These are phyloP conservation scores for Cucurbitaria berberidis DNA, from an alignment of 2,329 filamentous ascomycete species.

Conservation along the genomic window DNA sequence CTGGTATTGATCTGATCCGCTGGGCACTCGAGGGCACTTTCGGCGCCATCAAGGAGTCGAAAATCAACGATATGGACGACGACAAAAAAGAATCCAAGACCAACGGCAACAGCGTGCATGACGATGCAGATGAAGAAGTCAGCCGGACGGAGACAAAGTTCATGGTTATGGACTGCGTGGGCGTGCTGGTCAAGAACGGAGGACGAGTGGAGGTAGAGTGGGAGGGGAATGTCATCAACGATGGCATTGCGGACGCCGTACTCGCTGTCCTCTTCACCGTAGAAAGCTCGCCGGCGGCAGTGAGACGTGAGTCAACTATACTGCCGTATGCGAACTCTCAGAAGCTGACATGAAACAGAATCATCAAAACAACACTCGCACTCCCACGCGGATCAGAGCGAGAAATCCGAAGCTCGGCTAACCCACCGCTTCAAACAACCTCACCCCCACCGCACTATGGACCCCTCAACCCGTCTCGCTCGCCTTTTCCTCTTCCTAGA, in stretches of 20 bases:
- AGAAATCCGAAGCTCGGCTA: slow-evolving; percentile 15
- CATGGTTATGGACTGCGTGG: slow-evolving; percentile 87
- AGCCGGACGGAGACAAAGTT: slow-evolving; percentile 61
- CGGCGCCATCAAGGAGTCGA: slow-evolving; percentile 68
- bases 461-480: slow-evolving; percentile 76
- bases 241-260: slow-evolving; percentile 96
- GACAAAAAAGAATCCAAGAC: slow-evolving; percentile 42
- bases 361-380: slow-evolving; percentile 46
- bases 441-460: slow-evolving; percentile 77
- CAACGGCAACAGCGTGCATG: slow-evolving; percentile 48
- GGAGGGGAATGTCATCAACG: slow-evolving; percentile 98
- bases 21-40: slow-evolving; percentile 97
- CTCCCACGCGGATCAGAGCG: slow-evolving; percentile 23
- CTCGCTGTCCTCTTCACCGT: slow-evolving; percentile 91
- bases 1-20: slow-evolving; percentile 86
- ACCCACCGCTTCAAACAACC: slow-evolving; percentile 43
- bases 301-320: slow-evolving; percentile 71
- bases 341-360: slow-evolving; percentile 32
- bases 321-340: neutral
- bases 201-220: slow-evolving; percentile 91
- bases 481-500: slow-evolving; percentile 96
- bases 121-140: slow-evolving; percentile 71
- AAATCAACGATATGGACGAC: slow-evolving; percentile 38
- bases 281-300: slow-evolving; percentile 91
- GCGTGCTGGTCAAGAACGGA: slow-evolving; percentile 75